Percentiles rank a stretch among this genome's conserved stretches.
These are phyloP conservation scores for Epichloe amarillans DNA, from an alignment of 2,329 filamentous ascomycete genomes.

Conservation along the genomic window DNA sequence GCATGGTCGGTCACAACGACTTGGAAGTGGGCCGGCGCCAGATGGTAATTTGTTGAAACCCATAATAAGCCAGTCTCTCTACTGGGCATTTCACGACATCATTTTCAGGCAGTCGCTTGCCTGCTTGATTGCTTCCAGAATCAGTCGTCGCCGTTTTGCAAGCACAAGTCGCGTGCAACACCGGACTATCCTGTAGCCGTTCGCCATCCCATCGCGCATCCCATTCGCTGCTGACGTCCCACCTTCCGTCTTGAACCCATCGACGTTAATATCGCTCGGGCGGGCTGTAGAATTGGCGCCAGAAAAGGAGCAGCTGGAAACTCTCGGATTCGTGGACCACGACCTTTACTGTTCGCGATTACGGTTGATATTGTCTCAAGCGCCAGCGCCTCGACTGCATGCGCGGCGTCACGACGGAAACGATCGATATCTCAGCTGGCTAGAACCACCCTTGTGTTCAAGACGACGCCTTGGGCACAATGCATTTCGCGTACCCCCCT, in stretches of 20 bases:
- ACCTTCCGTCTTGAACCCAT: not conserved
- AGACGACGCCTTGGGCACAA: slow-evolving; percentile 24
- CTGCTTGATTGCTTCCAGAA: not conserved
- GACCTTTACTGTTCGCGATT: not conserved
- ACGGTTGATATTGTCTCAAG: not conserved
- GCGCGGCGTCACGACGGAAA: not conserved
- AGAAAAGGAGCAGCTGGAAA: not conserved
- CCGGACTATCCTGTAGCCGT: not conserved
- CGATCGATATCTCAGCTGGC: not conserved
- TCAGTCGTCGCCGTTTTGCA: not conserved
- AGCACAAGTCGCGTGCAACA: not conserved
- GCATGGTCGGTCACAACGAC: not conserved
- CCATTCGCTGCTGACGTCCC: not conserved
- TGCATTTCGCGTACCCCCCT: slow-evolving; percentile 90
- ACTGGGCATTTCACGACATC: not conserved
- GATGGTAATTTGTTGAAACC: not conserved
- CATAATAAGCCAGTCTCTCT: not conserved
- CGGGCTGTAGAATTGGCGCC: not conserved
- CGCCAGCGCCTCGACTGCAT: not conserved
- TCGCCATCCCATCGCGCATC: not conserved
- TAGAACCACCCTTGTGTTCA: not conserved
- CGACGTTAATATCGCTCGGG: not conserved
- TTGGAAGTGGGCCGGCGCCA: not conserved
- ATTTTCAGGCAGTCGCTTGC: not conserved
- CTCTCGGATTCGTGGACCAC: not conserved